phyloP scores from a whole-genome alignment of 2,329 filamentous ascomycete species.

The Triangularia verruculosa region DNA sequence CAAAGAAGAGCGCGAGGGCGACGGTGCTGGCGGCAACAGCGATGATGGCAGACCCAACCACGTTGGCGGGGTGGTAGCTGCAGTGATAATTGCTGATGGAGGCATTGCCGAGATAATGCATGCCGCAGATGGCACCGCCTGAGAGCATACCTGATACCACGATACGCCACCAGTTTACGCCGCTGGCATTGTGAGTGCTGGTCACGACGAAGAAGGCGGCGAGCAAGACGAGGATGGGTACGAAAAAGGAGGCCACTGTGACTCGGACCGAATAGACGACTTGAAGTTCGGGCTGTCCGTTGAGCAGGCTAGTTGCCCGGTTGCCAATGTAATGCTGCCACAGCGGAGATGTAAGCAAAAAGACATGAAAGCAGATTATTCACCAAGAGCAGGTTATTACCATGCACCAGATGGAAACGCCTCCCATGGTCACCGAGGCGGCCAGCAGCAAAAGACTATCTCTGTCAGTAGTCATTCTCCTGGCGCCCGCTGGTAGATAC shows the following conservation, averaged over 20 bases:
- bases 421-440: conserved; percentile 69
- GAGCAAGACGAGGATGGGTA: conserved; percentile 73
- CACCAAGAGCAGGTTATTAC: no score
- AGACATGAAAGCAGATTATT: no score
- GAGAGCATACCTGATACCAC: conserved; percentile 64
- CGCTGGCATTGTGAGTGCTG: conserved; percentile 44
- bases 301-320: conserved; percentile 67
- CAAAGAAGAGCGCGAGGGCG: conserved; percentile 74
- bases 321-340: conserved; percentile 79
- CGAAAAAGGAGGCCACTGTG: conserved; percentile 74
- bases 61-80: conserved; percentile 55
- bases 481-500: not conserved
- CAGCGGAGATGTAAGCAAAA: not conserved
- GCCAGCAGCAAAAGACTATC: conserved; percentile 59
- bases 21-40: conserved; percentile 68
- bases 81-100: conserved; percentile 76
- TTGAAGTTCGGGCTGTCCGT: conserved; percentile 61
- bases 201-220: conserved; percentile 69
- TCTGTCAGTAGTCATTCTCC: not conserved
- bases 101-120: conserved; percentile 86
- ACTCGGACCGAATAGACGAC: conserved; percentile 70
- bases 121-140: conserved; percentile 73
- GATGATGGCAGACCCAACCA: conserved; percentile 68
- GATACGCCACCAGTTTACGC: conserved; percentile 56
- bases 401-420: conserved; percentile 72